A percentile compares a stretch with the other conserved stretches of the same genome.
Evolutionary conservation across 1,139 yeast species (phyloP).

Genomic region (Citeromyces hawaiiensis): DNA sequence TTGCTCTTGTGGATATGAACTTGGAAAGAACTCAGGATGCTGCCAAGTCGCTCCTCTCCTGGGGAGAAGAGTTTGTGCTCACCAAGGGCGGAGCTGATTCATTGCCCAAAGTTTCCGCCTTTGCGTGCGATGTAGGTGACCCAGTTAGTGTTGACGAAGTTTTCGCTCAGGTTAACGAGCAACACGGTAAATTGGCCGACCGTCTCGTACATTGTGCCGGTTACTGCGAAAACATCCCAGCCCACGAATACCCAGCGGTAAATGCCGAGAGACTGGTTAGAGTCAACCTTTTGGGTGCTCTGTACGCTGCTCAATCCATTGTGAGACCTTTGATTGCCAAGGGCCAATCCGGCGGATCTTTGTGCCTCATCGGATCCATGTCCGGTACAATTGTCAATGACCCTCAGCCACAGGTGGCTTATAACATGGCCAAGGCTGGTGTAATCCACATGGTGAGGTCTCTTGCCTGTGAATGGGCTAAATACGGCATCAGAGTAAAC

Average conservation of each 20-base stretch:
- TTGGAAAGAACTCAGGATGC: slow-evolving; percentile 42
- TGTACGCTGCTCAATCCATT: slow-evolving; percentile 50
- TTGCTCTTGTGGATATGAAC: slow-evolving; percentile 67
- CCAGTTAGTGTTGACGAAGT: slow-evolving; percentile 44
- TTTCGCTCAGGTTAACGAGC: slow-evolving; percentile 34
- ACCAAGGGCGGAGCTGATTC: slow-evolving; percentile 15
- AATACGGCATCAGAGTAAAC: slow-evolving; percentile 64
- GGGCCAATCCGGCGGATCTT: slow-evolving; percentile 40
- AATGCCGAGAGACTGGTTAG: slow-evolving; percentile 59
- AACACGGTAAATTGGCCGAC: slow-evolving; percentile 49
- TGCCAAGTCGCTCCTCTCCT: slow-evolving; percentile 39
- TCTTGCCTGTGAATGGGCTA: slow-evolving; percentile 79
- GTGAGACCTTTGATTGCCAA: slow-evolving; percentile 54
- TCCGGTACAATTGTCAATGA: slow-evolving; percentile 73
- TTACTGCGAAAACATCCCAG: slow-evolving; percentile 70
- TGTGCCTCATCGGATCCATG: slow-evolving; percentile 75
- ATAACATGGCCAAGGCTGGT: slow-evolving; percentile 81
- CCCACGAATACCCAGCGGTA: slow-evolving; percentile 61
- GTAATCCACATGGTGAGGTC: slow-evolving; percentile 67
- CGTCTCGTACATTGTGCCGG: slow-evolving; percentile 71
- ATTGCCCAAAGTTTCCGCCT: slow-evolving; percentile 42
- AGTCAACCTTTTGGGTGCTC: slow-evolving; percentile 66
- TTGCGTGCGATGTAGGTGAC: slow-evolving; percentile 70
- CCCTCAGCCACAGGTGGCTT: slow-evolving; percentile 78
- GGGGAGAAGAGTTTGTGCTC: slow-evolving; percentile 33